phyloP scores from a whole-genome alignment of 441 rosid genomes.

The Eruca vesicaria region DNA sequence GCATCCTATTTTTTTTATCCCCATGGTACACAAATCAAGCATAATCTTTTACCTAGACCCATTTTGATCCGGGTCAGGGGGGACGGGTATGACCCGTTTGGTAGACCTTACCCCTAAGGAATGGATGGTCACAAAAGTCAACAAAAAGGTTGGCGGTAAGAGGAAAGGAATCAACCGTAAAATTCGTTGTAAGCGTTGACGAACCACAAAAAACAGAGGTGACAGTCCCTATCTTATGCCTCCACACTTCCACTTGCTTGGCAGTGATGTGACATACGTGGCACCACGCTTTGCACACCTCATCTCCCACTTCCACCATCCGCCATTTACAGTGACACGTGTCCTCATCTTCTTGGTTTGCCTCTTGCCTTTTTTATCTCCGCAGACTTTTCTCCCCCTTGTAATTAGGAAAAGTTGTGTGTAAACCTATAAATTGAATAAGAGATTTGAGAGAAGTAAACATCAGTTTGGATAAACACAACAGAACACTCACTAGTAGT shows the following conservation, averaged over 20 bases:
- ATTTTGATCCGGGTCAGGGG: neutral
- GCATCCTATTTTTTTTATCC: neutral
- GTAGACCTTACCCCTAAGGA: neutral
- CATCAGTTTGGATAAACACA: conserved; percentile 28
- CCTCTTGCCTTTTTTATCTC: neutral
- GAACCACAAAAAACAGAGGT: neutral
- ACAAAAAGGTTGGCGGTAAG: neutral
- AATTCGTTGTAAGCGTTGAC: conserved; percentile 17
- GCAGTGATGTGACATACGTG: conserved; percentile 31
- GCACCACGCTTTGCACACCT: conserved; percentile 28
- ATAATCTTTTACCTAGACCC: neutral
- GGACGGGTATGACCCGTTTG: neutral
- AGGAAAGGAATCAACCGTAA: neutral
- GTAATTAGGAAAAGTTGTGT: neutral
- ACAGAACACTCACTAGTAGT: conserved; percentile 17
- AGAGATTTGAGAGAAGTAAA: conserved; percentile 18
- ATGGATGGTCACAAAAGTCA: conserved; percentile 2
- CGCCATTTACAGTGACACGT: conserved; percentile 4
- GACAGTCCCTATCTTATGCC: conserved; percentile 17
- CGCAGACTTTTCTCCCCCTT: neutral
- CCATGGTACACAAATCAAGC: neutral
- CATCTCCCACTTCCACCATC: conserved; percentile 25
- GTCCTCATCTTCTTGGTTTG: conserved; percentile 1
- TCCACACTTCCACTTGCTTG: conserved; percentile 39
- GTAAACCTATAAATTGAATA: conserved; percentile 15